Percentiles rank a stretch among this genome's conserved stretches.
These are phyloP conservation scores for Teratosphaeria epicoccoides DNA, from an alignment of 2,329 filamentous ascomycete genomes.

Conservation along the genomic window DNA sequence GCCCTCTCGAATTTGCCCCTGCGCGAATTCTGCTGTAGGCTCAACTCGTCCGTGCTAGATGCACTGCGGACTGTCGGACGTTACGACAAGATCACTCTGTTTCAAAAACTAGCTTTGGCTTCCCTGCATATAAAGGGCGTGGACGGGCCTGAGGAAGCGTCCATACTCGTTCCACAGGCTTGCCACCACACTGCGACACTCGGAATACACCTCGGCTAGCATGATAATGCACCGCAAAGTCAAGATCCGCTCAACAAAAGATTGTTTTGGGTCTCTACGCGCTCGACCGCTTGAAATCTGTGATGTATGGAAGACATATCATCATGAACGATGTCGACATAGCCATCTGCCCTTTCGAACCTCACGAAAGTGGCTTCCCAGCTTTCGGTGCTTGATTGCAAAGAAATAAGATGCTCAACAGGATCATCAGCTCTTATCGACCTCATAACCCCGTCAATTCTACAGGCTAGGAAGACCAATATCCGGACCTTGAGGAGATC, in stretches of 20 bases:
- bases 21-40: conserved; percentile 34
- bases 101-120: conserved; percentile 36
- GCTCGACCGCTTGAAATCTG: conserved; percentile 38
- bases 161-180: conserved; percentile 37
- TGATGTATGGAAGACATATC: conserved; percentile 37
- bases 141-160: conserved; percentile 38
- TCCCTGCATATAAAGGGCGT: conserved; percentile 39
- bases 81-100: conserved; percentile 37
- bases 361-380: conserved; percentile 34
- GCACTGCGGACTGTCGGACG: conserved; percentile 32
- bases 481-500: conserved; percentile 37
- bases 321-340: conserved; percentile 40
- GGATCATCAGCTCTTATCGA: conserved; percentile 38
- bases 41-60: conserved; percentile 34
- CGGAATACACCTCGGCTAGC: conserved; percentile 34
- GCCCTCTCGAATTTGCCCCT: conserved; percentile 26
- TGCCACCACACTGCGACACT: conserved; percentile 41
- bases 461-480: conserved; percentile 39
- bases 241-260: conserved; percentile 29
- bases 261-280: conserved; percentile 41
- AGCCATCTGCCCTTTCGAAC: conserved; percentile 32
- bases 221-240: conserved; percentile 9
- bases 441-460: conserved; percentile 31
- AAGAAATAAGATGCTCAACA: conserved; percentile 35
- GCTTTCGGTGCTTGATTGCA: conserved; percentile 40